These are phyloP conservation scores for Grosmannia serpens DNA, from an alignment of 2,329 filamentous ascomycete genomes.

Conservation along the genomic window DNA sequence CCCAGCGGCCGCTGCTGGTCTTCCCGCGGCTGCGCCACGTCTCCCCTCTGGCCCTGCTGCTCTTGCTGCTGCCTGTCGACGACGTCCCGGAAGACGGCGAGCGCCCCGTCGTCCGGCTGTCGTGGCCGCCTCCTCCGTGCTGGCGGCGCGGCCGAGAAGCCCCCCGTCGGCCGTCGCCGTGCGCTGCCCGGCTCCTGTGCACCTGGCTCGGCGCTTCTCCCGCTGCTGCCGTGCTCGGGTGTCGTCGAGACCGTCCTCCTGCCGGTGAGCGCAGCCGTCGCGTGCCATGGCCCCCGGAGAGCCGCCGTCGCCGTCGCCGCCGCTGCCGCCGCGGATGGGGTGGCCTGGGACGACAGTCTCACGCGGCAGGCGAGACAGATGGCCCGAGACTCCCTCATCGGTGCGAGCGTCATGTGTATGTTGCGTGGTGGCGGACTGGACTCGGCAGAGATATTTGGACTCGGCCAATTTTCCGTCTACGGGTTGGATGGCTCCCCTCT, in stretches of 20 bases:
- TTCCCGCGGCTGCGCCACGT: neutral
- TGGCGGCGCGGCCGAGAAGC: neutral
- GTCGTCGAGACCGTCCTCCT: neutral
- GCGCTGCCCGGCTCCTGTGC: no score
- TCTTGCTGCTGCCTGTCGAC: neutral
- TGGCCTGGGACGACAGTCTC: constrained; percentile 1
- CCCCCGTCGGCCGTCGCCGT: neutral
- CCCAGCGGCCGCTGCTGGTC: neutral
- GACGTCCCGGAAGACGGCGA: constrained; percentile 14
- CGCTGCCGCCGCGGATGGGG: neutral
- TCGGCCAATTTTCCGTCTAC: no score
- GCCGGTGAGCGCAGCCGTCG: neutral
- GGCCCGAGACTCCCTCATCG: constrained; percentile 12
- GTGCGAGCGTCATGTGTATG: neutral
- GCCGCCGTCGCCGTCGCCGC: neutral
- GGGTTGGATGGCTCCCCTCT: no score
- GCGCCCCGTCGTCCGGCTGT: constrained; percentile 4
- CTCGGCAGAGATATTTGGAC: no score
- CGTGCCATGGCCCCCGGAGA: constrained; percentile 5
- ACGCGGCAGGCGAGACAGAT: constrained; percentile 13
- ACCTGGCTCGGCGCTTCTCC: no score
- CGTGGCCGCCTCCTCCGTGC: neutral
- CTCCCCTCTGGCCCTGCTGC: neutral
- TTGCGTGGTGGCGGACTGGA: no score
- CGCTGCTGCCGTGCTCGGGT: neutral